Evolutionary conservation across 2,329 filamentous ascomycete genomes (phyloP), one percentile per base, ranked within the genome.

Genomic region (Botrytis fabae): DNA sequence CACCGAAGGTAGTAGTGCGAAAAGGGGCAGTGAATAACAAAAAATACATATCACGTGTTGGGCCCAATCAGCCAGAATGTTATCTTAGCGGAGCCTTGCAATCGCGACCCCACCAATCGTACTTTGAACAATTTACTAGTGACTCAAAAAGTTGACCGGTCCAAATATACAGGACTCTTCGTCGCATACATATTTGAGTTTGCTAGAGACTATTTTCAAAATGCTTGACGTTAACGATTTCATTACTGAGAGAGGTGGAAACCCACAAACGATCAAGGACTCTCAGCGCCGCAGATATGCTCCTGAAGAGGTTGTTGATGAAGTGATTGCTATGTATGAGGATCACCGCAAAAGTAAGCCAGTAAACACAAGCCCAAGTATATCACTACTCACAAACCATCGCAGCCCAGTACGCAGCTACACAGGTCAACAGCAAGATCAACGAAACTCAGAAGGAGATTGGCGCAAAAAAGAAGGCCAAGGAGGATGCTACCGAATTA

Each of bases 401-500:
- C 75, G 22, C 78, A 91, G 89, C 92, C 71, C 89, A 93, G 75
- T 96, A 95, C 81, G 89, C 88, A 71, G 92, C 91, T 12, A 93
- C 91, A 32, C 93, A 97, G 82, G 88, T 96, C 78, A 92, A 92
- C 77, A 90, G 90, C 79, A 90, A 93, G 84, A 95, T 97, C 83
- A 98, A 98, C 84, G 90, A 89, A 32, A 88, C 94, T 44, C 93
- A 97, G 82, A 97, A 97, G 84, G 90, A 94, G 82, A 97, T 98
- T 81, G 94, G 93, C 28, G 85, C 89, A 80, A 97, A 95, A 87
- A 97, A 97, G 86, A 97, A 97, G 89, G 91, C 91, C 78, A 97
- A 98, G 86, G 94, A 97, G 84, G 90, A 95, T 81, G 94, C 94
- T 59, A 89, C 89, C 78, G 92, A 94, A 59, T 85, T 98, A 75